A percentile compares a stretch with the other conserved stretches of the same genome.
Evolutionary conservation across 306 rosid species (phyloP).

Genomic region (Neltuma alba): DNA sequence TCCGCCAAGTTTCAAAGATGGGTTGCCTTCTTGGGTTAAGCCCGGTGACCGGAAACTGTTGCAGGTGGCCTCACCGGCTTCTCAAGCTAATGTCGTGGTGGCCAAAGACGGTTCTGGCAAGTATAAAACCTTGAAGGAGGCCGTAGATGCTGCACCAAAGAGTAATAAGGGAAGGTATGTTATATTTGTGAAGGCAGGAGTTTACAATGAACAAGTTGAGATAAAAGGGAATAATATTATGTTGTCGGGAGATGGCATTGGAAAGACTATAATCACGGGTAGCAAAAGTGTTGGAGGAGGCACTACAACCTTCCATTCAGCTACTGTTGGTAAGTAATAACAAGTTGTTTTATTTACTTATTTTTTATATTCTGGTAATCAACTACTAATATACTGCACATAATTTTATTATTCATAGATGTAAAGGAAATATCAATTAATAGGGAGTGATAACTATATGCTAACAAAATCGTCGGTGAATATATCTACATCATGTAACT

Average conservation of each 20-base stretch:
- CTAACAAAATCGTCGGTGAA: not conserved
- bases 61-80: constrained; percentile 46
- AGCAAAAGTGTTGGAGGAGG: constrained; percentile 24
- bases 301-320: constrained; percentile 45
- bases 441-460: too few species aligned
- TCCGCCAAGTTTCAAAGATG: constrained; percentile 1
- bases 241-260: constrained; percentile 20
- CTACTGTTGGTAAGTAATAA: constrained; percentile 57
- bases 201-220: constrained; percentile 49
- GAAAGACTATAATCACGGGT: constrained; percentile 5
- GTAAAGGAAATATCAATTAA: too few species aligned
- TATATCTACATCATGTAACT: not conserved
- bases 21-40: constrained; percentile 57
- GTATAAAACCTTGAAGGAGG: constrained; percentile 48
- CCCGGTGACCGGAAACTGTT: constrained; percentile 57
- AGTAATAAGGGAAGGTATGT: constrained; percentile 49
- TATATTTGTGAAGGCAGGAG: constrained; percentile 63
- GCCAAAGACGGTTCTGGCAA: constrained; percentile 61
- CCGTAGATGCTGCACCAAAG: constrained; percentile 36
- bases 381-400: too few species aligned
- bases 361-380: too few species aligned
- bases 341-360: not conserved
- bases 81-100: constrained; percentile 52
- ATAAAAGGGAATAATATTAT: not conserved
- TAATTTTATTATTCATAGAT: not conserved